phyloP scores from a whole-genome alignment of 2,329 filamentous ascomycete species.

The Didymella lethalis region DNA sequence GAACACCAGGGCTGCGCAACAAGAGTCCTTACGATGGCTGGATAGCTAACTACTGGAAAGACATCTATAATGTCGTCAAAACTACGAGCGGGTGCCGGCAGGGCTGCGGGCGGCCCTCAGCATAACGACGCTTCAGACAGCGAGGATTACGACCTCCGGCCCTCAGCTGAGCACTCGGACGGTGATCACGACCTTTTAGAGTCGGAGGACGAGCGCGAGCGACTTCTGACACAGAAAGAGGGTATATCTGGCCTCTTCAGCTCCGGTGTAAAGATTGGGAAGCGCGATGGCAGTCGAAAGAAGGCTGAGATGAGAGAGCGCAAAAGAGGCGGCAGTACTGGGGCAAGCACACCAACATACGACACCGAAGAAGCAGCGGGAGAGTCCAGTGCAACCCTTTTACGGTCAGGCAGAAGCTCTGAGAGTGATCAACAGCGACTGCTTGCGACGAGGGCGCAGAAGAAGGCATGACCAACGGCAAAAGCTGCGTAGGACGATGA shows the following conservation, averaged over 20 bases:
- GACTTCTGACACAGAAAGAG: constrained; percentile 48
- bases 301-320: constrained; percentile 39
- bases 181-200: constrained; percentile 53
- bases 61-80: constrained; percentile 33
- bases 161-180: constrained; percentile 47
- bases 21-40: constrained; percentile 2
- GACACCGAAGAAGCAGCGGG: constrained; percentile 86
- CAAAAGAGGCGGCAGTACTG: constrained; percentile 62
- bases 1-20: constrained; percentile 18
- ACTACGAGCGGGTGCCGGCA: constrained; percentile 26
- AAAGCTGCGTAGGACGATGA: constrained; percentile 47
- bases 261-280: constrained; percentile 43
- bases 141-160: constrained; percentile 44
- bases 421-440: constrained; percentile 61
- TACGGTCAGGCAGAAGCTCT: constrained; percentile 49
- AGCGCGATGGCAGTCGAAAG: constrained; percentile 26
- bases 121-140: constrained; percentile 44
- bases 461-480: constrained; percentile 34
- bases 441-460: constrained; percentile 59
- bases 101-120: constrained; percentile 41
- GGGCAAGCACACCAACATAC: constrained; percentile 81
- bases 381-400: constrained; percentile 60
- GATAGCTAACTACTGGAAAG: neutral
- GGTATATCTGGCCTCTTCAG: constrained; percentile 42
- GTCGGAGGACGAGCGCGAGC: constrained; percentile 58